Conservation (phyloP, 768 basidiomycete genomes). For the Leucocoprinus sp. region DNA sequence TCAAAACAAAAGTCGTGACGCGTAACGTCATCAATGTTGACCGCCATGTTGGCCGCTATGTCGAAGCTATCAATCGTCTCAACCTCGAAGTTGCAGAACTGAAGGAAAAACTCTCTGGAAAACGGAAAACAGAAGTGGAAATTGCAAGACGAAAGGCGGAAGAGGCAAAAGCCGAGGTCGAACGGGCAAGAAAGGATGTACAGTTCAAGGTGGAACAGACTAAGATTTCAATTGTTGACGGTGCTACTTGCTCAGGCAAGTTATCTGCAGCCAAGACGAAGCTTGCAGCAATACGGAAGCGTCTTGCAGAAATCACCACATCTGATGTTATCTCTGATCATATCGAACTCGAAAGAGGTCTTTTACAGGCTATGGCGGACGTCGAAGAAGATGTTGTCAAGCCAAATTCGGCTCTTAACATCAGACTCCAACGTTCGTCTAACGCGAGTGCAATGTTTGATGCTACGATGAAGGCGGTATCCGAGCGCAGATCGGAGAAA, state of each 20-base stretch:
- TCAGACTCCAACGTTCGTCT: conserved; percentile 55
- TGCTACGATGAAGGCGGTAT: conserved; percentile 75
- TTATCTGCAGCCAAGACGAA: conserved; percentile 63
- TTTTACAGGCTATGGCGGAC: conserved; percentile 56
- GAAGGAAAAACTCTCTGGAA: conserved; percentile 76
- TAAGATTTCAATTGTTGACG: conserved; percentile 62
- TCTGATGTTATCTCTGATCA: conserved; percentile 28
- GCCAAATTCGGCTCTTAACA: conserved; percentile 48
- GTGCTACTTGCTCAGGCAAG: conserved; percentile 66
- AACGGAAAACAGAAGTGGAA: conserved; percentile 54
- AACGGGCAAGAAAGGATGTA: conserved; percentile 67
- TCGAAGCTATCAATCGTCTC: conserved; percentile 87
- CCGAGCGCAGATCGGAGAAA: conserved; percentile 71
- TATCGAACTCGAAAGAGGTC: conserved; percentile 63
- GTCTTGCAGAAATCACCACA: conserved; percentile 49
- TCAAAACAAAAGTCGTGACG: conserved; percentile 95
- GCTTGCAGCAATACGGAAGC: conserved; percentile 51
- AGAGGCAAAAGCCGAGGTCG: conserved; percentile 69
- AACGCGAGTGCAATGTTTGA: conserved; percentile 81
- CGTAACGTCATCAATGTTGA: conserved; percentile 93
- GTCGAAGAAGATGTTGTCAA: conserved; percentile 66
- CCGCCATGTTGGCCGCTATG: conserved; percentile 91
- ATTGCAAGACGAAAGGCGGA: conserved; percentile 55
- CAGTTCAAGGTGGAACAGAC: conserved; percentile 65
- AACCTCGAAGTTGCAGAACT: conserved; percentile 78